These are phyloP conservation scores for Populus hybrid DNA, from an alignment of 441 rosid genomes.

Conservation along the genomic window DNA sequence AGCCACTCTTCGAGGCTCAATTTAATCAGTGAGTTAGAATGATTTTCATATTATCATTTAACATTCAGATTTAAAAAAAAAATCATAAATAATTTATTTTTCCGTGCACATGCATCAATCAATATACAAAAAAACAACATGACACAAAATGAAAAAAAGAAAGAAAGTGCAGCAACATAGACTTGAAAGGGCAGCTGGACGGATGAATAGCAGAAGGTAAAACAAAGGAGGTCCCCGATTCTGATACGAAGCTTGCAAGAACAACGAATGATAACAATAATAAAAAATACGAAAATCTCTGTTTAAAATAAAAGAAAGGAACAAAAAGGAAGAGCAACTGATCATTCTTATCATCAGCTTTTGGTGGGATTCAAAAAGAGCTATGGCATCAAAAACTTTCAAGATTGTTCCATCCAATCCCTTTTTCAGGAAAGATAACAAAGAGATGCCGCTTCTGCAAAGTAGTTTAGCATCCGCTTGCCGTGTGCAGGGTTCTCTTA, in stretches of 20 bases:
- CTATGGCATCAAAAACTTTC: conserved; percentile 21
- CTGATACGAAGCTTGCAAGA: conserved; percentile 15
- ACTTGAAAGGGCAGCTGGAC: neutral
- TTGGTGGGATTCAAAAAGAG: conserved; percentile 21
- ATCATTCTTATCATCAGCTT: conserved; percentile 20
- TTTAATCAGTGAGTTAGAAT: neutral
- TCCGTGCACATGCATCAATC: neutral
- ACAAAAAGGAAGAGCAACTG: conserved; percentile 12
- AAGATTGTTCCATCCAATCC: conserved; percentile 24
- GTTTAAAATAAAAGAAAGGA: neutral
- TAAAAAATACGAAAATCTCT: neutral
- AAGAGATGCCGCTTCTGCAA: conserved; percentile 28
- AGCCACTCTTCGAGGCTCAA: too few species aligned
- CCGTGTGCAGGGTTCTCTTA: conserved; percentile 6
- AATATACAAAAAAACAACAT: neutral
- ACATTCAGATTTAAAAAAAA: too few species aligned
- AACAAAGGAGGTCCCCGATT: conserved; percentile 2
- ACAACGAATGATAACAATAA: neutral
- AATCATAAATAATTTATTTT: too few species aligned
- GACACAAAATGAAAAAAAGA: too few species aligned
- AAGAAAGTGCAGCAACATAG: neutral
- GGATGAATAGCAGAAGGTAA: neutral
- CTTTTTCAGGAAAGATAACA: conserved; percentile 24
- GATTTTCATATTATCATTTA: neutral
- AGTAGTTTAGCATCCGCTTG: conserved; percentile 17